Evolutionary conservation across 1,284 basidiomycete genomes (phyloP).

Genomic region (Flammula alnicola): DNA sequence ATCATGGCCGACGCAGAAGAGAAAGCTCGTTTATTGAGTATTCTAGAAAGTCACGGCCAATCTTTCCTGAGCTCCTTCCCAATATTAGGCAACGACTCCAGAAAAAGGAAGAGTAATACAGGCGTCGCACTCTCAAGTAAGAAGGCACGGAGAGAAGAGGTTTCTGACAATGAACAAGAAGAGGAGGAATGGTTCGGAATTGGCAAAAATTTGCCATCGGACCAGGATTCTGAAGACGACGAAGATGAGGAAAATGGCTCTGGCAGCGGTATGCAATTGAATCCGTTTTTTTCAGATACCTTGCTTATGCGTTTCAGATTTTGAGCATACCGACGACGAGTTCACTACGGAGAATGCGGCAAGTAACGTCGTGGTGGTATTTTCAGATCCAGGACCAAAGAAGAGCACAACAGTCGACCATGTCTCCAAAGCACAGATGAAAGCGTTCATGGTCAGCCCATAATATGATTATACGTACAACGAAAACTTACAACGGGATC

Average conservation of each 20-base stretch:
- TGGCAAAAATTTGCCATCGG: no score
- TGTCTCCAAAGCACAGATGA: constrained; percentile 51
- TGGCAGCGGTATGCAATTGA: constrained; percentile 11
- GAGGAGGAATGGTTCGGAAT: constrained; percentile 5
- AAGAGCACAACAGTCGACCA: constrained; percentile 22
- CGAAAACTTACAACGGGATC: constrained; percentile 1
- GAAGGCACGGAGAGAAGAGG: constrained; percentile 8
- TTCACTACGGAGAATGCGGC: constrained; percentile 36
- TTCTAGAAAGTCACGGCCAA: constrained; percentile 69
- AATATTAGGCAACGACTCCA: constrained; percentile 17
- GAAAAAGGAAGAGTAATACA: constrained; percentile 30
- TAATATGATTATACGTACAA: constrained; percentile 2
- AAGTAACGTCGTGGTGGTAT: constrained; percentile 55
- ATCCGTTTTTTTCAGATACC: not conserved
- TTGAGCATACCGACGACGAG: constrained; percentile 48
- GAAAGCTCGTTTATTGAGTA: constrained; percentile 49
- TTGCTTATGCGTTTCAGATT: constrained; percentile 28
- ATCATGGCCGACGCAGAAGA: constrained; percentile 30
- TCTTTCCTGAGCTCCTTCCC: constrained; percentile 63
- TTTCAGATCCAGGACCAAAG: constrained; percentile 47
- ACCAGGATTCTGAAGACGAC: constrained; percentile 20
- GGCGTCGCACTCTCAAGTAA: not conserved
- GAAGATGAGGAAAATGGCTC: constrained; percentile 25
- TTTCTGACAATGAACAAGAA: constrained; percentile 10
- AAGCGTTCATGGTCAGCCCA: constrained; percentile 71